Conservation (phyloP, 2,329 filamentous ascomycete genomes). For the Hansfordia pulvinata region DNA sequence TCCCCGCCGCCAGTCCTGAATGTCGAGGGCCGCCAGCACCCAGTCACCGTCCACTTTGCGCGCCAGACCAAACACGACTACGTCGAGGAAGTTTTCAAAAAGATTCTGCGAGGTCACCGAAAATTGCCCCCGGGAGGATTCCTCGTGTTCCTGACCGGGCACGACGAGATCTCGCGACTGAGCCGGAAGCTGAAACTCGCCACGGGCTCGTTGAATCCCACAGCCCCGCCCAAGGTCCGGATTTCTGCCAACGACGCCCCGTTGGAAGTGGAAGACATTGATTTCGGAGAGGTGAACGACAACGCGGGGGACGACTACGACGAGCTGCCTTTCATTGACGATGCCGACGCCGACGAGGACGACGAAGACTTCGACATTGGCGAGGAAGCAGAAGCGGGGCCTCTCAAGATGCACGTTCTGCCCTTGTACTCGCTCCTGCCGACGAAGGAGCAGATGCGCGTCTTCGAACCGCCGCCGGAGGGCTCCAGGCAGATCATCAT, state of each 20-base stretch:
- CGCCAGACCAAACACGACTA: slow-evolving; percentile 76
- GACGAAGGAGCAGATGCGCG: slow-evolving; percentile 77
- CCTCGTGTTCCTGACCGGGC: slow-evolving; percentile 86
- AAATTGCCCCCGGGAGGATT: slow-evolving; percentile 87
- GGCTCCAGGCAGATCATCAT: slow-evolving; percentile 76
- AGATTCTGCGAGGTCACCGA: slow-evolving; percentile 74
- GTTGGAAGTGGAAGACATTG: slow-evolving; percentile 75
- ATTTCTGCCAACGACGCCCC: slow-evolving; percentile 67
- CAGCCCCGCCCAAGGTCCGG: slow-evolving; percentile 52
- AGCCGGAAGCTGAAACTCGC: slow-evolving; percentile 63
- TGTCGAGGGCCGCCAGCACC: slow-evolving; percentile 82
- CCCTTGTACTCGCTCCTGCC: slow-evolving; percentile 88
- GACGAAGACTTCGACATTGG: slow-evolving; percentile 55
- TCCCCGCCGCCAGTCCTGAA: slow-evolving; percentile 71
- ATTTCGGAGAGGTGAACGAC: slow-evolving; percentile 61
- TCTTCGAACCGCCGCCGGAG: slow-evolving; percentile 77
- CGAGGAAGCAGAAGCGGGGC: slow-evolving; percentile 48
- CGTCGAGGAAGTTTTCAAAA: slow-evolving; percentile 77
- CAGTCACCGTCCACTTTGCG: slow-evolving; percentile 81
- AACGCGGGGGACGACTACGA: slow-evolving; percentile 48
- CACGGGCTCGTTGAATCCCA: slow-evolving; percentile 42
- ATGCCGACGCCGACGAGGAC: slow-evolving; percentile 46
- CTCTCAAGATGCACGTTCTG: slow-evolving; percentile 72
- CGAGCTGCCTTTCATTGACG: slow-evolving; percentile 32
- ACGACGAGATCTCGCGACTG: slow-evolving; percentile 80